Percentiles rank a stretch among this genome's conserved stretches.
Evolutionary conservation across 2,329 filamentous ascomycete species (phyloP).

Genomic region (Dothistroma septosporum): DNA sequence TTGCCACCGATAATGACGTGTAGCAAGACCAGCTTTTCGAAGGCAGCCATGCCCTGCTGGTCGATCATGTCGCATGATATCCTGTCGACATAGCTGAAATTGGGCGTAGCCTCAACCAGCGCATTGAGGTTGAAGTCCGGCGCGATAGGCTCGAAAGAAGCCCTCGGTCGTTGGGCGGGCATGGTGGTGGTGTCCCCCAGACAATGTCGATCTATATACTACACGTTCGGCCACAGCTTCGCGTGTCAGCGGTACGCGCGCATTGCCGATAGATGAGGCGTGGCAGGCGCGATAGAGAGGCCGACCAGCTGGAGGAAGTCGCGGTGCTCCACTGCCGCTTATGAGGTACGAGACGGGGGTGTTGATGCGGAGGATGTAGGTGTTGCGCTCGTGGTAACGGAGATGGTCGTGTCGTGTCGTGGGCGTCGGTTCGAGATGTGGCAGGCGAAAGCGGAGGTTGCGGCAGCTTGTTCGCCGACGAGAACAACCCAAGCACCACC

Average conservation of each 20-base stretch:
- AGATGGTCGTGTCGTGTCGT: constrained; percentile 7
- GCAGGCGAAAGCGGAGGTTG: constrained; percentile 5
- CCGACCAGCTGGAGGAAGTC: not conserved
- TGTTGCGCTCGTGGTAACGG: constrained; percentile 7
- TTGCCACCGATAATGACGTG: constrained; percentile 83
- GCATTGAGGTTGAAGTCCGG: constrained; percentile 74
- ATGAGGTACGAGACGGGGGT: not conserved
- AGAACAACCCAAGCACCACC: not conserved
- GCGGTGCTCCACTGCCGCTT: constrained; percentile 8
- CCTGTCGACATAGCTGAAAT: constrained; percentile 81
- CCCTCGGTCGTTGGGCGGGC: constrained; percentile 74
- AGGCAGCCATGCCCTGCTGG: constrained; percentile 68
- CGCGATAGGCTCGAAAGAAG: constrained; percentile 86
- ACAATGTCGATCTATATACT: not conserved
- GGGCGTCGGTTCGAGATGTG: not conserved
- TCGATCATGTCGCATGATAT: constrained; percentile 76
- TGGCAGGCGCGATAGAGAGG: not conserved
- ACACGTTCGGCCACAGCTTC: not conserved
- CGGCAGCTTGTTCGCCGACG: not conserved
- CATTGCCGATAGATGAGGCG: constrained; percentile 10
- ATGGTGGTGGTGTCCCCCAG: constrained; percentile 45
- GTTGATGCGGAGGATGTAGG: constrained; percentile 4
- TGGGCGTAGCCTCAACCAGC: constrained; percentile 72
- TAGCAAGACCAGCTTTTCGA: constrained; percentile 78
- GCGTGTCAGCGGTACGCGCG: constrained; percentile 13